Base-by-base conservation (phyloP, 2,329 filamentous ascomycete genomes). In the Cladosporium sp. region DNA sequence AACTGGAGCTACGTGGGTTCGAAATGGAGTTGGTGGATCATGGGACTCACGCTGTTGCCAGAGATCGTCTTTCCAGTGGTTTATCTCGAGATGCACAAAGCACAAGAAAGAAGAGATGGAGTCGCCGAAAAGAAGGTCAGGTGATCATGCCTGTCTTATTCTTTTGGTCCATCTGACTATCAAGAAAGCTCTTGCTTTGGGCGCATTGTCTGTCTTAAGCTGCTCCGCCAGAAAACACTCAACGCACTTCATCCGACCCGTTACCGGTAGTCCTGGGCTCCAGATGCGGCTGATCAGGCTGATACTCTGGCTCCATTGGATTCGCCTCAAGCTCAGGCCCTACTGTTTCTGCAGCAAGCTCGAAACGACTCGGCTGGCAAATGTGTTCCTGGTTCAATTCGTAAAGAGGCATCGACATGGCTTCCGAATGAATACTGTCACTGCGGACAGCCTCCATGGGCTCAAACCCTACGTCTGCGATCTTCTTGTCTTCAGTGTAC, bases 1-100 rank as follows among this genome's bases (percentile, higher is more conserved):
- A 74, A 75, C 25, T 75, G 73, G 73, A 53, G 58, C 5, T 75
- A 75, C 56, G 72, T 75, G 7, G 70, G 66, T 0, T 70, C 62
- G 28, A 64, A 58, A 15, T 70, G 62, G 69, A 74, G 72, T 54
- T 61, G 70, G 20, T 67, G 61, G 7, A 65, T 71, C 1, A 73
- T 75, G 61, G 61, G 65, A 6, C 39, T 55, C 2, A 55, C 51
- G 25, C 17, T 55, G 28, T 17, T 55, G 19, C 51, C 51, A 12
- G 51, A 55, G 8, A 45, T 20, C 12, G 19, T 36, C 1, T 74
- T 71, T 56, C 74, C 73, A 0, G 70, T 74, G 36, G 66, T 72
- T 6, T 75, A 75, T 57, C 57, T 74, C n/a, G 68, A 68, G 66
- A 68, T 69, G 1, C 47, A 49, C 19, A 49, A 49, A 5, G 47